Conservation (phyloP, 176 grass and related monocot genomes). For the Aegilops longissima region DNA sequence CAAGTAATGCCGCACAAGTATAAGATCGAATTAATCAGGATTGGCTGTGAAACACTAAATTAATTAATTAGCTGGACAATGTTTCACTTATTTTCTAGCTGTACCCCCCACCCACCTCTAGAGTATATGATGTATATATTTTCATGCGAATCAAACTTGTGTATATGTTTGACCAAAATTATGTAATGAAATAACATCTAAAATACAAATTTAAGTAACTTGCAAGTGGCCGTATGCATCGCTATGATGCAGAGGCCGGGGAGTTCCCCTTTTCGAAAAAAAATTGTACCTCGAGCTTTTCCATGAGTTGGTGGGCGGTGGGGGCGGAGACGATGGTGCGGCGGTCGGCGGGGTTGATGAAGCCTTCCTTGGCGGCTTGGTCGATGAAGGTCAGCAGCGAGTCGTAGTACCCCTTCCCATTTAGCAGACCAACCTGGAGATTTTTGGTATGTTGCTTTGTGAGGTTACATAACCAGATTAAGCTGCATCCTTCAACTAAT, state of each 20-base stretch:
- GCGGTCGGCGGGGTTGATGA: constrained; percentile 48
- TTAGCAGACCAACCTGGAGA: constrained; percentile 56
- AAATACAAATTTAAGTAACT: too few species aligned
- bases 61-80: too few species aligned
- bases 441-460: not conserved
- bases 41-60: too few species aligned
- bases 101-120: too few species aligned
- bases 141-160: not conserved
- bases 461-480: not conserved
- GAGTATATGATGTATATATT: not conserved
- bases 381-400: constrained; percentile 62
- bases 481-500: not conserved
- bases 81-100: too few species aligned
- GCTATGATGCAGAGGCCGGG: too few species aligned
- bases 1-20: not conserved
- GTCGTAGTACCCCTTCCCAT: constrained; percentile 55
- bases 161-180: too few species aligned
- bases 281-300: constrained; percentile 39
- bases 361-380: constrained; percentile 56
- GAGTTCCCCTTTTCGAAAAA: too few species aligned
- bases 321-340: constrained; percentile 44
- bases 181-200: too few species aligned
- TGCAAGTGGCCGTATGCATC: too few species aligned
- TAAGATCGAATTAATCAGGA: too few species aligned
- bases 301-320: constrained; percentile 42